A percentile compares a stretch with the other conserved stretches of the same genome.
Conservation (phyloP, 768 basidiomycete species). For the Trichaptum fuscoviolaceum region DNA sequence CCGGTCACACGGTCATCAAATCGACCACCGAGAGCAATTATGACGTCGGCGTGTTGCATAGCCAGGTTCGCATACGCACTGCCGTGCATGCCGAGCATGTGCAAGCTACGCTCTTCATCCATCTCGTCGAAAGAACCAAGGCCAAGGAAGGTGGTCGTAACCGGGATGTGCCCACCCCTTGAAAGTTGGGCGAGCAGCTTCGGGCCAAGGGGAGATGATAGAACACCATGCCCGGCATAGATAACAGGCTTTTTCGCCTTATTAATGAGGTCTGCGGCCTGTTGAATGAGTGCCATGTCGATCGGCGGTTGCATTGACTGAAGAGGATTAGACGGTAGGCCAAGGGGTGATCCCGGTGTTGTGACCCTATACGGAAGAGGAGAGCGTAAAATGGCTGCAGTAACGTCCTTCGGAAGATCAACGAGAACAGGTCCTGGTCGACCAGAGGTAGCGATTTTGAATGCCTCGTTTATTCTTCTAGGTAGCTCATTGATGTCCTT, state of each 20-base stretch:
- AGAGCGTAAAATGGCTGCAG: constrained; percentile 82
- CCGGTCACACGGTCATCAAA: constrained; percentile 99
- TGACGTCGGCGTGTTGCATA: constrained; percentile 96
- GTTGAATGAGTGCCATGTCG: constrained; percentile 63
- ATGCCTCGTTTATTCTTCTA: constrained; percentile 94
- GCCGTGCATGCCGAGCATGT: constrained; percentile 99
- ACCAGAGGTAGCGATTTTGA: constrained; percentile 97
- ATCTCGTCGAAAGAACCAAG: constrained; percentile 94
- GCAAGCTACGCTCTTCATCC: constrained; percentile 69
- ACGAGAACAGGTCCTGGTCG: constrained; percentile 97
- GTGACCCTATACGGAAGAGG: constrained; percentile 84
- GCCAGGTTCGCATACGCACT: constrained; percentile 95
- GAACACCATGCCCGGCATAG: constrained; percentile 89
- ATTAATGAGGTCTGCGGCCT: constrained; percentile 90
- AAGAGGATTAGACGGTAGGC: constrained; percentile 72
- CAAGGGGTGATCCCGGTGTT: constrained; percentile 71
- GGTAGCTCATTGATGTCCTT: constrained; percentile 95
- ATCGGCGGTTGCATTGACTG: constrained; percentile 46
- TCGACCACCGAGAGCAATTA: constrained; percentile 93
- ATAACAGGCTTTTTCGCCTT: constrained; percentile 86
- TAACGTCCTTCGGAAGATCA: constrained; percentile 98
- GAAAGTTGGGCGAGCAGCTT: constrained; percentile 72
- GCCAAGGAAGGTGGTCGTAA: constrained; percentile 94
- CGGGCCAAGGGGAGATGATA: constrained; percentile 78
- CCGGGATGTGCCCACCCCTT: constrained; percentile 88